A percentile compares a stretch with the other conserved stretches of the same genome.
Evolutionary conservation across 495 filamentous ascomycete species (phyloP).

Genomic region (Amphirosellinia nigrospora): DNA sequence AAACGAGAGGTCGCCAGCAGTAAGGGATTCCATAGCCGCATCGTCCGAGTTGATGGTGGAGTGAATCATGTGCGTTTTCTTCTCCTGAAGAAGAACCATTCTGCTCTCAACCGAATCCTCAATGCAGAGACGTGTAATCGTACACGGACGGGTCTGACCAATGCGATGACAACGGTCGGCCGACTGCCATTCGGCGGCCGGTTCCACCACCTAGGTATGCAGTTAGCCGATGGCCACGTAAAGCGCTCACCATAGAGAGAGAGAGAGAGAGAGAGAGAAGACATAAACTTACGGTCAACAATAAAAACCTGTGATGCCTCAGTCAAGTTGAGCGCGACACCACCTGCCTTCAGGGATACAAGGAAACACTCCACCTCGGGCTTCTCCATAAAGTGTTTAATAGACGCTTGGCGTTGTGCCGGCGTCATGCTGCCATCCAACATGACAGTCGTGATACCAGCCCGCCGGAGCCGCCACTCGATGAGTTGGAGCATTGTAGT

Average conservation of each 20-base stretch:
- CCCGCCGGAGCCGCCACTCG: constrained; percentile 92
- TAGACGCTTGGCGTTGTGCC: constrained; percentile 86
- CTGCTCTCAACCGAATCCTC: constrained; percentile 95
- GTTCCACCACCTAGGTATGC: constrained; percentile 81
- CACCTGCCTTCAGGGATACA: constrained; percentile 92
- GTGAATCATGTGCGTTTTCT: constrained; percentile 95
- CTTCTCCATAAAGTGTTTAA: constrained; percentile 93
- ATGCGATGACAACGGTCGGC: constrained; percentile 97
- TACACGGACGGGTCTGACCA: constrained; percentile 89
- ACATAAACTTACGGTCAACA: constrained; percentile 85
- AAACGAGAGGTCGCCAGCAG: constrained; percentile 92
- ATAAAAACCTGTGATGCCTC: constrained; percentile 95
- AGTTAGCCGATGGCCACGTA: constrained; percentile 33
- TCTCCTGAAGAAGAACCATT: constrained; percentile 94
- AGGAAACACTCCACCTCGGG: constrained; percentile 91
- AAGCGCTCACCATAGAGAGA: constrained; percentile 20
- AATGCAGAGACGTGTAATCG: constrained; percentile 92
- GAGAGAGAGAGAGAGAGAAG: background rate
- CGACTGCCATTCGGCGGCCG: constrained; percentile 95
- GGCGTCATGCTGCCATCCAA: constrained; percentile 96
- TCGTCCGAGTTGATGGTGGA: constrained; percentile 94
- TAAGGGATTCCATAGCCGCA: constrained; percentile 84
- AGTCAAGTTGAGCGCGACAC: constrained; percentile 92
- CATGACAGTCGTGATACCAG: constrained; percentile 97
- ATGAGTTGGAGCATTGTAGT: constrained; percentile 97